Evolutionary conservation across 129 eudicot species (phyloP).

Genomic region (Arctium minus): DNA sequence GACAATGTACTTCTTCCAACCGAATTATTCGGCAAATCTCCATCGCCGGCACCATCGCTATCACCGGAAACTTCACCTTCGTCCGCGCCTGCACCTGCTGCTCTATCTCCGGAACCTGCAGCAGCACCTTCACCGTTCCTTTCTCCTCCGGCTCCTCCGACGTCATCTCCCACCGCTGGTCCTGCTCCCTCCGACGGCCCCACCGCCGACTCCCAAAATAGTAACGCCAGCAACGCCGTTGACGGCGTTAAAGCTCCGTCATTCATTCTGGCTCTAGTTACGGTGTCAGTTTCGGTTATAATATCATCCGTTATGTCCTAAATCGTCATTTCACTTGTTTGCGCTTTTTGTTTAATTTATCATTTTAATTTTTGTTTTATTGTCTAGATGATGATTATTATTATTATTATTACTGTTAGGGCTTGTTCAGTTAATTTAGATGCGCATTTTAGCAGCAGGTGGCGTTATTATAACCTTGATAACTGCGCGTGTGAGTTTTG

Average conservation of each 20-base stretch:
- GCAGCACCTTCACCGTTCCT: conserved; percentile 31
- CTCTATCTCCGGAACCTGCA: conserved; percentile 31
- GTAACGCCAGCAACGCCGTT: conserved; percentile 21
- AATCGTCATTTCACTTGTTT: conserved; percentile 18
- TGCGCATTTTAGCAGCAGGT: conserved; percentile 28
- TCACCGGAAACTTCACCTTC: conserved; percentile 58
- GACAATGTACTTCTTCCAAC: conserved; percentile 66
- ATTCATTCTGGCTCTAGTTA: neutral
- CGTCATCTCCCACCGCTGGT: conserved; percentile 22
- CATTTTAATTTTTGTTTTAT: conserved; percentile 5
- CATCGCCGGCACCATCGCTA: conserved; percentile 64
- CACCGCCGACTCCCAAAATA: conserved; percentile 31
- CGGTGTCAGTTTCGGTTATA: conserved; percentile 7
- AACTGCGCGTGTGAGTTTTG: conserved; percentile 25
- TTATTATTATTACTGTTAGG: neutral
- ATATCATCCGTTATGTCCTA: conserved; percentile 22
- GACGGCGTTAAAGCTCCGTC: conserved; percentile 25
- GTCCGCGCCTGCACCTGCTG: conserved; percentile 36
- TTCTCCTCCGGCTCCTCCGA: conserved; percentile 36
- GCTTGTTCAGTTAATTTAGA: conserved; percentile 15
- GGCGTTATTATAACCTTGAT: conserved; percentile 19
- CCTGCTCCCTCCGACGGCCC: conserved; percentile 37
- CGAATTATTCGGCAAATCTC: conserved; percentile 48
- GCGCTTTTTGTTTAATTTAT: conserved; percentile 1
- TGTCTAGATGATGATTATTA: conserved; percentile 14